Base-by-base conservation (phyloP, 495 filamentous ascomycete genomes). In the Annulohypoxylon nitens region DNA sequence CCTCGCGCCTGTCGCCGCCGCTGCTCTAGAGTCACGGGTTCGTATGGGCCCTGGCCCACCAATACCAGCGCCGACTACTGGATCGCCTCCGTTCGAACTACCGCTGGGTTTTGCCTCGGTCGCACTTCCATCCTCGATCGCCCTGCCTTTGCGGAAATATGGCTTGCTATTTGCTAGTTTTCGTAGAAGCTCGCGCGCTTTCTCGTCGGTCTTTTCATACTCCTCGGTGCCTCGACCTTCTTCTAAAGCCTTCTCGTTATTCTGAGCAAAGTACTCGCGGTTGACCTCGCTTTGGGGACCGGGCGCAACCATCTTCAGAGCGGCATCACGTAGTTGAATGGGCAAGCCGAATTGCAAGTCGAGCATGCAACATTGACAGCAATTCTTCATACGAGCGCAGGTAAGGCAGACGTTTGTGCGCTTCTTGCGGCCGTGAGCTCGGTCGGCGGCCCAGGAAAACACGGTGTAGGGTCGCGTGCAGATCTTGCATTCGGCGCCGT, bases 361-460 rank as follows among this genome's bases (percentile, higher is more conserved):
- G 55, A 98, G 90, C 93, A 98, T 98, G 84, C 96, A 99, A 81
- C 92, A 97, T 83, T 99, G 96, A 80, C 96, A 99, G 84, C 96
- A 97, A 85, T 98, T 98, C 84, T 97, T 97, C 67, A 97, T 86
- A 23, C 94, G 92, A 11, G 93, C 93, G 83, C 94, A 98, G 7
- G 94, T 97, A n/a, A 98, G 88, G 80, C 94, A 98, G 78, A 98
- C 94, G 71, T 90, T 93, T 48, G 93, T 97, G 54, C 91, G 90
- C 83, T 94, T 95, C 79, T 93, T 91, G 67, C 93, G 92, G 18
- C 93, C 89, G 88, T 93, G 83, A 1, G 93, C 94, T 36, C 94
- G 92, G 79, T 97, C 94, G 67, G 93, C 80, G 12, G 95, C 93
- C 95, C 95, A 99, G 67, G 90, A 89, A 82, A 99, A 99, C 43